Percentiles rank a stretch among this genome's conserved stretches.
Evolutionary conservation across 306 rosid genomes (phyloP).

Genomic region (Astragalus glycyphyllos): DNA sequence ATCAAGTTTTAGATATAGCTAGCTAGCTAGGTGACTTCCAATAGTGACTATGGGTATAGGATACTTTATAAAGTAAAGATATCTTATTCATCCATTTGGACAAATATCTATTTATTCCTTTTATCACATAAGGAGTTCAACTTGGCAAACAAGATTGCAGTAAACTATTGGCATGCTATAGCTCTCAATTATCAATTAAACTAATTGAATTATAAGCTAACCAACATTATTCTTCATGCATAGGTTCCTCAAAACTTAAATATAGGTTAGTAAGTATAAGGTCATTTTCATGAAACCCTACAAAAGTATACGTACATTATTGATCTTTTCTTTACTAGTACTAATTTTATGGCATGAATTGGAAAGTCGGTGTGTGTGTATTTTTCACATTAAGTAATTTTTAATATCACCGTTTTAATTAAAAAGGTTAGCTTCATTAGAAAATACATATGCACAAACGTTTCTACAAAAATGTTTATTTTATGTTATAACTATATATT

Average conservation of each 20-base stretch:
- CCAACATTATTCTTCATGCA: slow-evolving; percentile 39
- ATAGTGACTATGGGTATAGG: slow-evolving; percentile 1
- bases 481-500: no score
- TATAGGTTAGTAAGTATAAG: slow-evolving; percentile 38
- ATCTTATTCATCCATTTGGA: slow-evolving; percentile 19
- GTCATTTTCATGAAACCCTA: slow-evolving; percentile 42
- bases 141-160: slow-evolving; percentile 39
- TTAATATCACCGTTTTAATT: not conserved
- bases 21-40: not conserved
- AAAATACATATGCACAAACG: no score
- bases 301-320: slow-evolving; percentile 16
- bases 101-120: slow-evolving; percentile 13
- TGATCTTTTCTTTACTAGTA: slow-evolving; percentile 1
- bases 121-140: slow-evolving; percentile 18
- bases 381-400: not conserved
- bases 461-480: no score
- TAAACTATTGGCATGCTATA: slow-evolving; percentile 37
- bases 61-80: slow-evolving; percentile 35
- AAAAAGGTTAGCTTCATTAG: no score
- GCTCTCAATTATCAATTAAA: not conserved
- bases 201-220: slow-evolving; percentile 41
- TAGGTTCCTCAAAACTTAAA: slow-evolving; percentile 31
- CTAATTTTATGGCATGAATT: not conserved
- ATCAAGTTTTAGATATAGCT: slow-evolving; percentile 11
- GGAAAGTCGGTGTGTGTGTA: not conserved